phyloP scores from a whole-genome alignment of 305 asterid species.

The Fraxinus angustifolia region DNA sequence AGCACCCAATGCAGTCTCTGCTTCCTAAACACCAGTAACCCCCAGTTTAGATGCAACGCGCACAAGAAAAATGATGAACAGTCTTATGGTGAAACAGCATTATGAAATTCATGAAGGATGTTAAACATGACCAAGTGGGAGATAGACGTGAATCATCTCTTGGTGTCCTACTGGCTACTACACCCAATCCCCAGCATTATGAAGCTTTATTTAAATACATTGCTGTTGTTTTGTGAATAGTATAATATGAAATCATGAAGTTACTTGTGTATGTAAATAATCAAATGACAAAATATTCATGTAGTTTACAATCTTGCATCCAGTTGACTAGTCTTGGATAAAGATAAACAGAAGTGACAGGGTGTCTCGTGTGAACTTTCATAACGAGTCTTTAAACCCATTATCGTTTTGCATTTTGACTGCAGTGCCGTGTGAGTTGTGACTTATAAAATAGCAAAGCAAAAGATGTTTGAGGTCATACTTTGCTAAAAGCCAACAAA shows the following conservation, averaged over 20 bases:
- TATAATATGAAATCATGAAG: background rate
- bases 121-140: background rate
- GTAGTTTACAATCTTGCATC: background rate
- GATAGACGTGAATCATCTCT: background rate
- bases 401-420: background rate
- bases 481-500: background rate
- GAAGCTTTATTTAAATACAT: background rate
- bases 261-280: background rate
- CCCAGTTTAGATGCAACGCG: slow-evolving; percentile 18
- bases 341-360: background rate
- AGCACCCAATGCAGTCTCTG: slow-evolving; percentile 71
- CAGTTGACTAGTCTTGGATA: background rate
- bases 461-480: background rate
- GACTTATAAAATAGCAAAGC: background rate
- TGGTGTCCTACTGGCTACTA: background rate
- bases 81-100: background rate
- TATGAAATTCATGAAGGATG: background rate
- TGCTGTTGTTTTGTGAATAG: background rate
- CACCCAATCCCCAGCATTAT: background rate
- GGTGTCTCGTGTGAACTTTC: background rate
- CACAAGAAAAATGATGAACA: background rate
- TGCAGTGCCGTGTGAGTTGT: background rate
- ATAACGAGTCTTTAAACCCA: background rate
- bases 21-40: slow-evolving; percentile 41
- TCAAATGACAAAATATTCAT: background rate